Percentiles rank a stretch among this genome's conserved stretches.
Conservation (phyloP, 2,329 filamentous ascomycete species). For the Teratosphaeria gauchensis region DNA sequence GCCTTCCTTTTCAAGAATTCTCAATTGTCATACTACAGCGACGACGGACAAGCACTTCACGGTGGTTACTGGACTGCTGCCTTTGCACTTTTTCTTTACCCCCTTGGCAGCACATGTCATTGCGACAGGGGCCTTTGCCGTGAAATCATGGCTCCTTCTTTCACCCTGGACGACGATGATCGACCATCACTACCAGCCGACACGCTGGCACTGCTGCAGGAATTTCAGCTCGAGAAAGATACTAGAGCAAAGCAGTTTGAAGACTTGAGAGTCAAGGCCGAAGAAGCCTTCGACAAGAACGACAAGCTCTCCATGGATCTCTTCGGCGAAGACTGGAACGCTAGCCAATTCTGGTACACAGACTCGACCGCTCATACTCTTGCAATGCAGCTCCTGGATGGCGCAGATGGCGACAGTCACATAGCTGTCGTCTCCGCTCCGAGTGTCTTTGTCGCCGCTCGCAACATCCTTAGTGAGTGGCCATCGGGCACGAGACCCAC, state of each 20-base stretch:
- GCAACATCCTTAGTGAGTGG: conserved; percentile 44
- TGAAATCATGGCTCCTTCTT: neutral
- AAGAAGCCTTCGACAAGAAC: conserved; percentile 40
- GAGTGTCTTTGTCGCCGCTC: conserved; percentile 67
- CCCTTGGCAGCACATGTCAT: neutral
- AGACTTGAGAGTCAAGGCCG: conserved; percentile 53
- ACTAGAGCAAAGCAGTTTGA: conserved; percentile 57
- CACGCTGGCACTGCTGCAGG: conserved; percentile 58
- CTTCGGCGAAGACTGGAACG: conserved; percentile 75
- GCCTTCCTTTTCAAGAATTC: neutral
- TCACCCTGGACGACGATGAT: conserved; percentile 10
- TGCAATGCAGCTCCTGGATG: conserved; percentile 57
- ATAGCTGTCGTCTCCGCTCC: conserved; percentile 66
- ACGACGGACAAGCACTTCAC: neutral
- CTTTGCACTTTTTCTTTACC: too few relatives aligned
- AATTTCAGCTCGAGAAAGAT: conserved; percentile 67
- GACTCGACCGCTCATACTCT: conserved; percentile 58
- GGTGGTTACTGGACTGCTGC: neutral
- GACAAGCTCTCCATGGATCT: conserved; percentile 51
- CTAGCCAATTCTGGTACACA: conserved; percentile 72
- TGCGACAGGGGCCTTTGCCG: neutral
- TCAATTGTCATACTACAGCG: neutral
- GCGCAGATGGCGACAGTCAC: conserved; percentile 44
- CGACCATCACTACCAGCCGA: conserved; percentile 49
- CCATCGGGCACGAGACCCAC: conserved; percentile 39